Evolutionary conservation across 2,329 filamentous ascomycete species (phyloP).

Genomic region (Nemania bipapillata): DNA sequence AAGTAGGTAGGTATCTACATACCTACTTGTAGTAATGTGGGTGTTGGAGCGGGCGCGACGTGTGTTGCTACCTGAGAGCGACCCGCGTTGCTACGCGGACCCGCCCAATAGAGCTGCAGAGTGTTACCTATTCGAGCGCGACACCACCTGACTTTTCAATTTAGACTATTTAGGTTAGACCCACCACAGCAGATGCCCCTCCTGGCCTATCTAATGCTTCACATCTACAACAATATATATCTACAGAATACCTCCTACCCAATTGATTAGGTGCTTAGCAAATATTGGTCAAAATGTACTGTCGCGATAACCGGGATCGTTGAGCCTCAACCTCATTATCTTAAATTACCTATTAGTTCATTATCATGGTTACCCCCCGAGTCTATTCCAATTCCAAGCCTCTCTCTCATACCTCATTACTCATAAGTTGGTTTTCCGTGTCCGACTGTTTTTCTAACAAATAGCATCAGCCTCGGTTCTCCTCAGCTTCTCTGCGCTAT

Average conservation of each 20-base stretch:
- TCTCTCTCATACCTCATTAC: conserved; percentile 20
- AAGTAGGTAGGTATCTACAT: background rate
- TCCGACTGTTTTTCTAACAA: conserved; percentile 15
- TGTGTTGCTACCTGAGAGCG: background rate
- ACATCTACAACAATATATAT: too few relatives aligned
- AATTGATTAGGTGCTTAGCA: too few relatives aligned
- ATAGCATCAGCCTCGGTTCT: conserved; percentile 32
- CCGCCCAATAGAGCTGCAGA: conserved; percentile 34
- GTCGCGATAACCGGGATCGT: background rate
- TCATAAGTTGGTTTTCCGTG: conserved; percentile 18
- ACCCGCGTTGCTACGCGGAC: conserved; percentile 32
- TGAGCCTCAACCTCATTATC: background rate
- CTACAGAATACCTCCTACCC: background rate
- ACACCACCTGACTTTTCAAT: conserved; percentile 43
- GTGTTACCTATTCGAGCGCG: conserved; percentile 30
- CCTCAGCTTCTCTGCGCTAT: conserved; percentile 52
- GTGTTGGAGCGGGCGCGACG: conserved; percentile 21
- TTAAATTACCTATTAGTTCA: background rate
- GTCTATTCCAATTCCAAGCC: background rate
- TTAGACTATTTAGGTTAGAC: conserved; percentile 21
- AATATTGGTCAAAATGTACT: background rate
- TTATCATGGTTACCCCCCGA: conserved; percentile 1
- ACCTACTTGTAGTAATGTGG: too few relatives aligned
- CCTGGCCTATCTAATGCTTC: too few relatives aligned
- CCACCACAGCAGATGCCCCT: too few relatives aligned